Conservation (phyloP, 345 rosid species). For the Stellera chamaejasme region DNA sequence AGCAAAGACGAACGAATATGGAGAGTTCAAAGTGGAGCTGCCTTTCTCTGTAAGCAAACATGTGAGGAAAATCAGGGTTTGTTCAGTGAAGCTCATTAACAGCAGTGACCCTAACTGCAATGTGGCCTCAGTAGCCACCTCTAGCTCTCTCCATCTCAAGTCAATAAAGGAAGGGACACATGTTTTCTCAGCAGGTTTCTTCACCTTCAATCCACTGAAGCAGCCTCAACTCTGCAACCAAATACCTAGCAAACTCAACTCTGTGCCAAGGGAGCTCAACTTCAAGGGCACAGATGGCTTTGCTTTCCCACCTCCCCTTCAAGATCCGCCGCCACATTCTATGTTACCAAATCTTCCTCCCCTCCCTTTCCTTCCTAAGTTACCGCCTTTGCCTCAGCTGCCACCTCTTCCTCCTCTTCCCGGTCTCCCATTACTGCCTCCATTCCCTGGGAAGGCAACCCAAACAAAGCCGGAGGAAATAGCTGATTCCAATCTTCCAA, state of each 20-base stretch:
- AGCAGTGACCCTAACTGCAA: constrained; percentile 69
- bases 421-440: constrained; percentile 20
- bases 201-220: constrained; percentile 62
- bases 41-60: constrained; percentile 61
- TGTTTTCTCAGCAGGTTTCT: constrained; percentile 76
- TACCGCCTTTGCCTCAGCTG: constrained; percentile 43
- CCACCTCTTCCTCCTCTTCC: constrained; percentile 48
- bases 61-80: constrained; percentile 49
- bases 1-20: constrained; percentile 55
- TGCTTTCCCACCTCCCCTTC: constrained; percentile 9
- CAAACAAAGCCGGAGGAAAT: constrained; percentile 3
- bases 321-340: constrained; percentile 1
- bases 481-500: too few relatives aligned
- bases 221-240: constrained; percentile 50
- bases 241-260: constrained; percentile 28
- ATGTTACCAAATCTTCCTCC: constrained; percentile 30
- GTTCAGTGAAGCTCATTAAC: constrained; percentile 48
- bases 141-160: constrained; percentile 50
- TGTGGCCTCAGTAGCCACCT: constrained; percentile 51
- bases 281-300: constrained; percentile 6
- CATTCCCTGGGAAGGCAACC: constrained; percentile 23
- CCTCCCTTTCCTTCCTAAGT: constrained; percentile 17
- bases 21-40: constrained; percentile 49
- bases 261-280: constrained; percentile 5
- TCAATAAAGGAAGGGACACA: constrained; percentile 32